Base-by-base conservation (phyloP, 2,329 filamentous ascomycete genomes). In the Paecilomyces fulvus region DNA sequence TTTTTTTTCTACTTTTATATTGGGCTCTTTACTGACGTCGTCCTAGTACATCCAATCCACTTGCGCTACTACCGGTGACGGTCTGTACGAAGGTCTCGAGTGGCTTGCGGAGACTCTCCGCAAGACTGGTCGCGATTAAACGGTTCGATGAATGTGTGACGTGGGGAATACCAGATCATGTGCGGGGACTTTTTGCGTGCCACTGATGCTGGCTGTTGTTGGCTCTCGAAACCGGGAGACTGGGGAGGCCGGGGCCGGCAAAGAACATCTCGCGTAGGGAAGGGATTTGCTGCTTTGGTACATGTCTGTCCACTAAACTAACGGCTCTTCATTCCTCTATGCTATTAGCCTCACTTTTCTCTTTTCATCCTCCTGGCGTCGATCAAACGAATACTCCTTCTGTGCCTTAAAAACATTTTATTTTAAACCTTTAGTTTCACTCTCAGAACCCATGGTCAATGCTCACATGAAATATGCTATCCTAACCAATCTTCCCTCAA, bases 41-140 rank as follows among this genome's bases (percentile, higher is more conserved):
- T 57, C 51, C 2, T 64, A 92, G 92, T 97, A 95, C 84, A 97
- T 97, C 80, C 92, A 97, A 91, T 96, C 92, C 65, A 97, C 94
- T 75, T 97, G 92, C 82, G 92, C 92, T 77, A 97, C 94, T 67
- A 96, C 92, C 65, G 92, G 92, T 84, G 94, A 97, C 78, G 92
- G 92, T 90, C 89, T 97, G 71, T 97, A 97, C 79, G 92, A 97
- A 81, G 92, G 92, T 86, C 90, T 97, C 71, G 92, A 92, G 81
- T 92, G 89, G 88, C 86, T 92, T 72, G 87, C 88, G 75, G 87
- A 84, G 75, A 88, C 88, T 71, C 85, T 94, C 77, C 85, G 87
- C 77, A 92, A 92, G 83, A 73, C 75, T 59, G 76, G 76, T 65
- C 76, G 75, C 70, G 74, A 76, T 64, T 79, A 77, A 71, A 67